These are phyloP conservation scores for Heliophila coronopifolia DNA, from an alignment of 441 rosid species.

Conservation along the genomic window DNA sequence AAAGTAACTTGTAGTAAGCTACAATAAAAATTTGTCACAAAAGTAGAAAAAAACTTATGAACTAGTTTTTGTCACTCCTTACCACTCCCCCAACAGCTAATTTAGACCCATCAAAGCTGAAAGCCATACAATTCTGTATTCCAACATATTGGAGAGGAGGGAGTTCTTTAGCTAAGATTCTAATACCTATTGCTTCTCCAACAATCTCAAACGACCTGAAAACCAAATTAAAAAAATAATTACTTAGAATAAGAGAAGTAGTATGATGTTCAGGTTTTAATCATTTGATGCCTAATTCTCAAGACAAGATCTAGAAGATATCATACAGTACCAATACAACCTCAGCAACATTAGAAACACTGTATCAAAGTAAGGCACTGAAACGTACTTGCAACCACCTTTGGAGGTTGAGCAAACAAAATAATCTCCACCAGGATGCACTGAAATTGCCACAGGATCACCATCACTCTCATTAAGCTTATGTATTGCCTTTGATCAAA, in stretches of 20 bases:
- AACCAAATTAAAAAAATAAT: not conserved
- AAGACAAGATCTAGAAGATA: not conserved
- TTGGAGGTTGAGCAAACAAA: slow-evolving; percentile 70
- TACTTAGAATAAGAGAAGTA: not conserved
- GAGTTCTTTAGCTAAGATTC: slow-evolving; percentile 49
- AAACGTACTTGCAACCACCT: slow-evolving; percentile 80
- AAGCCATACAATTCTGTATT: slow-evolving; percentile 69
- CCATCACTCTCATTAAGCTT: slow-evolving; percentile 70
- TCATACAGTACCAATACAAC: not conserved
- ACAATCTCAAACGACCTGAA: slow-evolving; percentile 70
- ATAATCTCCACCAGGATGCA: slow-evolving; percentile 80
- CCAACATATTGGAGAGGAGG: slow-evolving; percentile 60
- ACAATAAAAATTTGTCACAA: not conserved
- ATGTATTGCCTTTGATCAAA: slow-evolving; percentile 37
- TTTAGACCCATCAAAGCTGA: slow-evolving; percentile 87
- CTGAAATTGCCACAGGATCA: slow-evolving; percentile 52
- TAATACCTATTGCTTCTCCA: slow-evolving; percentile 39
- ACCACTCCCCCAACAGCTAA: slow-evolving; percentile 85
- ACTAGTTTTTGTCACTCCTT: slow-evolving; percentile 26
- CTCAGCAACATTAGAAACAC: not conserved
- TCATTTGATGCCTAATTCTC: slow-evolving; percentile 3
- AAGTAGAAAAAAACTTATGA: not conserved
- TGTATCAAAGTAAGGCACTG: no score
- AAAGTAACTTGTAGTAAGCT: slow-evolving; percentile 24
- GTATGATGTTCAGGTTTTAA: not conserved